A percentile compares a stretch with the other conserved stretches of the same genome.
Evolutionary conservation across 148 eudicot genomes (phyloP).

Genomic region (Rhododendron mucronatum): DNA sequence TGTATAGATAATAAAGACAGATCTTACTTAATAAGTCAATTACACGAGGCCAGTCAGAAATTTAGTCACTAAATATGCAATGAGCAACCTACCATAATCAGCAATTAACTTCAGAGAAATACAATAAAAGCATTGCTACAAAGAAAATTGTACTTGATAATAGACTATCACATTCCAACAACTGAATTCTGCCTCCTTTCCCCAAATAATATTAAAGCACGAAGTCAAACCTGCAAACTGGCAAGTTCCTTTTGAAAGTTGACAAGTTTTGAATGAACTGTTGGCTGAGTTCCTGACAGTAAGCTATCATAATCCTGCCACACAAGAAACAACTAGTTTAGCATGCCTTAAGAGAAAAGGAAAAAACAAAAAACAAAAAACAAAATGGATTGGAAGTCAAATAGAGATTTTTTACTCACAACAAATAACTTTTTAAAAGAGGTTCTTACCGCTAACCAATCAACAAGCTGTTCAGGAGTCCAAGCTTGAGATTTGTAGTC

Average conservation of each 20-base stretch:
- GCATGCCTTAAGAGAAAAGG: neutral
- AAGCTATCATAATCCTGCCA: slow-evolving; percentile 69
- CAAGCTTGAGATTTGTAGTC: slow-evolving; percentile 80
- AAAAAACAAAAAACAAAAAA: neutral
- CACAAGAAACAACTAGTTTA: slow-evolving; percentile 1
- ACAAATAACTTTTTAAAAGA: slow-evolving; percentile 14
- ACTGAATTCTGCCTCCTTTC: neutral
- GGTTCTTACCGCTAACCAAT: slow-evolving; percentile 88
- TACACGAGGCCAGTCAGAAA: neutral
- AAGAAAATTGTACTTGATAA: neutral
- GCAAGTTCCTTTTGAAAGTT: slow-evolving; percentile 61
- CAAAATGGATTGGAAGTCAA: neutral
- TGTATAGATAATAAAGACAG: neutral
- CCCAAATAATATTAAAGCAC: neutral
- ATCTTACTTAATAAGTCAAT: neutral
- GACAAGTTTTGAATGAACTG: slow-evolving; percentile 68
- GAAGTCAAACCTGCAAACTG: slow-evolving; percentile 53
- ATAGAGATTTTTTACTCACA: neutral
- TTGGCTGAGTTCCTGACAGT: slow-evolving; percentile 48
- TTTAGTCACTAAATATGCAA: neutral
- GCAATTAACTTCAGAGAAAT: neutral
- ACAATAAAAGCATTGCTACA: neutral
- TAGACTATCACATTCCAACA: neutral
- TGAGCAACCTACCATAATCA: neutral
- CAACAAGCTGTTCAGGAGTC: slow-evolving; percentile 85